Conservation (phyloP, 257 asterid genomes). For the Gentiana macrophylla region DNA sequence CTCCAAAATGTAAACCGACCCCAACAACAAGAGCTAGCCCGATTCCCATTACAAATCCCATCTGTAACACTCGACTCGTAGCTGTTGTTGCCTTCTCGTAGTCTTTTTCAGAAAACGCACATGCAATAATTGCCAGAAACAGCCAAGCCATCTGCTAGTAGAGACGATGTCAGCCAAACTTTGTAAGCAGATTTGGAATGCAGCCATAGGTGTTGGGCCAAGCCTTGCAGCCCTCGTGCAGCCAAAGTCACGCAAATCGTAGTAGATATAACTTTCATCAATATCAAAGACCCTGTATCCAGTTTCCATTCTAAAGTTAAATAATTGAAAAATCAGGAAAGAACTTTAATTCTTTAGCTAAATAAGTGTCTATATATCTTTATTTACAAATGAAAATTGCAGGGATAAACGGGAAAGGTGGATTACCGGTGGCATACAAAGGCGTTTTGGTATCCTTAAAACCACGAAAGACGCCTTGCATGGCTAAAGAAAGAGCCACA, state of each 20-base stretch:
- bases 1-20: constrained; percentile 66
- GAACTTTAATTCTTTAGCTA: too few species aligned
- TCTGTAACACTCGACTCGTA: constrained; percentile 80
- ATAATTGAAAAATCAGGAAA: too few species aligned
- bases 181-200: constrained; percentile 87
- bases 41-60: constrained; percentile 79
- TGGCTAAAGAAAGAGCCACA: constrained; percentile 79
- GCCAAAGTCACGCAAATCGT: constrained; percentile 90
- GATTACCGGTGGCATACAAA: constrained; percentile 72
- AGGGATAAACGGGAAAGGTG: not conserved
- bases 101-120: constrained; percentile 93
- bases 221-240: constrained; percentile 83
- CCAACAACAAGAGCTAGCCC: constrained; percentile 70
- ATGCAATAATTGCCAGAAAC: constrained; percentile 98
- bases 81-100: constrained; percentile 68
- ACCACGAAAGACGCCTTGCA: constrained; percentile 96
- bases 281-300: constrained; percentile 42
- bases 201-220: constrained; percentile 86
- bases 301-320: too few species aligned
- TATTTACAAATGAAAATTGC: too few species aligned
- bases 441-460: constrained; percentile 90
- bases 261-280: constrained; percentile 76
- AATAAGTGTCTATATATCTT: too few species aligned
- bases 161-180: constrained; percentile 88
- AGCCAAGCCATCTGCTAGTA: constrained; percentile 94